Evolutionary conservation across 148 eudicot species (phyloP), one percentile per base, ranked within the genome.

Genomic region (Mesembryanthemum crystallinum): DNA sequence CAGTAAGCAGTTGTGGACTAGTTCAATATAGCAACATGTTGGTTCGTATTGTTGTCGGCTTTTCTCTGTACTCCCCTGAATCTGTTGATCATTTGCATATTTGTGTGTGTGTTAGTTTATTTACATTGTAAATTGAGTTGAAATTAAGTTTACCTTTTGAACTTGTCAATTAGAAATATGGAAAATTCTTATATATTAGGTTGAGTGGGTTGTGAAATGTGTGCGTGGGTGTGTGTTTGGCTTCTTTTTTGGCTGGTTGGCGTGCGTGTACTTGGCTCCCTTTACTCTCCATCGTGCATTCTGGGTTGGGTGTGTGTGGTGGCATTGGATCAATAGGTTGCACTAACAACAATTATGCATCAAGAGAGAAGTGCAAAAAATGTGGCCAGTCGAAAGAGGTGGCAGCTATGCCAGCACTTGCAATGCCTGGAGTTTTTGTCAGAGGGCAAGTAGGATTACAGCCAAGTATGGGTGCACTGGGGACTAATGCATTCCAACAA

Each of bases 341-440:
- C 96, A 91, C 96, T 88, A 89, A 91, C 93, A 91, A 91, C 91
- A 91, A 91, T 85, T 91, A 91, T 91, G 96, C 93, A 30, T 91
- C 96, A 87, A 86, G 96, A 87, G 96, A 87, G 82, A 89, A 80
- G 86, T 91, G 96, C 89, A 89, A 91, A 70, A 91, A 91, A 85
- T 91, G 93, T 79, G 93, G 96, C 32, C 90, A 87, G 78, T 90
- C 88, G 69, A 91, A 89, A 89, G 93, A 91, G 80, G 82, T 83
- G 77, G 90, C 93, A 79, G 89, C 93, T 79, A 80, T 89, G 90
- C 93, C 96, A 76, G 90, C 92, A 75, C 69, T 85, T 81, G 87
- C 91, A 79, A 84, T 89, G 75, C 86, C 88, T 67, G 92, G 90
- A 76, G 88, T 84, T 75, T 85, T 86, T 80, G 72, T 86, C 80